These are phyloP conservation scores for Aspergillus conjunctus DNA, from an alignment of 495 filamentous ascomycete genomes.

Conservation along the genomic window DNA sequence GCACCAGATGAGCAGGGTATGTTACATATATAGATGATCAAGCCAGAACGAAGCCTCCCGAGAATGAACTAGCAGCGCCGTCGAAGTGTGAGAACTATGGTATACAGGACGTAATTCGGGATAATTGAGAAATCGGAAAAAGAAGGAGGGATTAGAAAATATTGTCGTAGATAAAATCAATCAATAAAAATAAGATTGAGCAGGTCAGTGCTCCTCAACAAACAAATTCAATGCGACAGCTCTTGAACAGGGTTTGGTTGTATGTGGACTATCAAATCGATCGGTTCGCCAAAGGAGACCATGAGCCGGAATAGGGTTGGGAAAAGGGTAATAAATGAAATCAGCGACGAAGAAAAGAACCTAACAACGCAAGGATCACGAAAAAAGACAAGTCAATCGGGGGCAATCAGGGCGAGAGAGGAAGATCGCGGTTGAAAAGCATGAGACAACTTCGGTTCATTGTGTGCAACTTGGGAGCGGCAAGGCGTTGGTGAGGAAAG, in stretches of 20 bases:
- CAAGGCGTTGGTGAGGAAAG: conserved; percentile 23
- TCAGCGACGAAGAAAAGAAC: conserved; percentile 10
- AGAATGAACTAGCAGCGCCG: neutral
- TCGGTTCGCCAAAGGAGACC: neutral
- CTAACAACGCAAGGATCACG: conserved; percentile 40
- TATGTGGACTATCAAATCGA: conserved; percentile 7
- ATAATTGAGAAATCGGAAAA: neutral
- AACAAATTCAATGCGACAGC: conserved; percentile 6
- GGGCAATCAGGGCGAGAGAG: conserved; percentile 15
- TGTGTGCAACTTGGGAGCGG: conserved; percentile 32
- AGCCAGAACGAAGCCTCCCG: conserved; percentile 16
- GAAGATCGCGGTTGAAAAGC: conserved; percentile 28
- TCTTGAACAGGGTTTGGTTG: conserved; percentile 8
- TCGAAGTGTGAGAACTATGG: conserved; percentile 1
- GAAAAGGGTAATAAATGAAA: conserved; percentile 4
- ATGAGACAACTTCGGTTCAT: conserved; percentile 37
- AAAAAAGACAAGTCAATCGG: conserved; percentile 16
- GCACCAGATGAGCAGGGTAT: conserved; percentile 14
- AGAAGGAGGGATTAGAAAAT: conserved; percentile 2
- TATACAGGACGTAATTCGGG: conserved; percentile 8
- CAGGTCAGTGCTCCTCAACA: conserved; percentile 17
- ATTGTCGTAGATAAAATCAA: neutral
- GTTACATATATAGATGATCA: conserved; percentile 22
- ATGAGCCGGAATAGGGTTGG: neutral
- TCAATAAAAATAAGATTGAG: conserved; percentile 10